phyloP scores from a whole-genome alignment of 805 yeast species.

The Monosporozyma solicola region DNA sequence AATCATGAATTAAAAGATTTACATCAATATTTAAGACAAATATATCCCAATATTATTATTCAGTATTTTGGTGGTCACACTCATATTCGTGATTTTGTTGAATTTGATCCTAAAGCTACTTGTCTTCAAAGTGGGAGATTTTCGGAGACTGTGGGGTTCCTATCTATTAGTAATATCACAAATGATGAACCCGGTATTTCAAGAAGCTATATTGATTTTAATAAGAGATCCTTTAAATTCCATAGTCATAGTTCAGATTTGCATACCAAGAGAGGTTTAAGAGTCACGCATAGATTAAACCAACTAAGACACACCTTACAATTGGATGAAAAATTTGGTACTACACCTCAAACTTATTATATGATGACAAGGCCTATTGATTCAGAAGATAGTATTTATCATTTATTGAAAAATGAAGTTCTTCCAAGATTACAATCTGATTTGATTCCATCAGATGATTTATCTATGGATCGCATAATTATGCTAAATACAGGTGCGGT shows the following conservation, averaged over 20 bases:
- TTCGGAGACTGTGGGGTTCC: slow-evolving; percentile 89
- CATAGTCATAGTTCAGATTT: slow-evolving; percentile 50
- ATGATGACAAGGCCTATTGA: slow-evolving; percentile 59
- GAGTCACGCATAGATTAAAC: slow-evolving; percentile 38
- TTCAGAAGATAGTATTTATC: slow-evolving; percentile 47
- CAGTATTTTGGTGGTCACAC: slow-evolving; percentile 94
- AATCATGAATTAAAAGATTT: slow-evolving; percentile 30
- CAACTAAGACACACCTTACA: slow-evolving; percentile 39
- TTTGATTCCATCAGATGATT: slow-evolving; percentile 18
- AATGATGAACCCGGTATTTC: slow-evolving; percentile 29
- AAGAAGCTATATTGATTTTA: slow-evolving; percentile 79
- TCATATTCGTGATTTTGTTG: slow-evolving; percentile 76
- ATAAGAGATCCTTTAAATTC: slow-evolving; percentile 54
- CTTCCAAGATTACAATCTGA: slow-evolving; percentile 33
- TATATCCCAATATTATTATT: slow-evolving; percentile 49
- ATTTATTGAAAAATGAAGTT: slow-evolving; percentile 48
- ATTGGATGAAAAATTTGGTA: slow-evolving; percentile 50
- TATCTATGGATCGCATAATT: slow-evolving; percentile 37
- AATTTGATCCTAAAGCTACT: slow-evolving; percentile 55
- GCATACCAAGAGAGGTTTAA: slow-evolving; percentile 47
- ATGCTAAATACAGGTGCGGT: slow-evolving; percentile 81
- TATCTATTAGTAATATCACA: slow-evolving; percentile 40
- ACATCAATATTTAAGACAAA: slow-evolving; percentile 44
- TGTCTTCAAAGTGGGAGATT: slow-evolving; percentile 91
- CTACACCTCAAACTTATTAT: slow-evolving; percentile 57